Evolutionary conservation across 1,139 yeast genomes (phyloP).

Genomic region (Meyerozyma smithsonii): DNA sequence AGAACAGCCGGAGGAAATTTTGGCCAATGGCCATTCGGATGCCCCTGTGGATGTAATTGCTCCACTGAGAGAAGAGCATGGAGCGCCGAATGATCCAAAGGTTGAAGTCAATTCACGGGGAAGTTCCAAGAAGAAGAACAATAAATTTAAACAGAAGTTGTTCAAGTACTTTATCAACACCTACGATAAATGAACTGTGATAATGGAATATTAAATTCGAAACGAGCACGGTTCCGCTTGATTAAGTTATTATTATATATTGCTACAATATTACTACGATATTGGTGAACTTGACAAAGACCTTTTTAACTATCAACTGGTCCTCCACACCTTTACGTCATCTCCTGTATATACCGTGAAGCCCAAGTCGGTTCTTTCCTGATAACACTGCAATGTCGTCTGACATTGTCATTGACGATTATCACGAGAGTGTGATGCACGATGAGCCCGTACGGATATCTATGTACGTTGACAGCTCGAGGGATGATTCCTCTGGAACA

Average conservation of each 20-base stretch:
- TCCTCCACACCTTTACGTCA: neutral
- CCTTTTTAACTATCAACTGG: too few relatives aligned
- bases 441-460: neutral
- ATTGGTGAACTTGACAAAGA: too few relatives aligned
- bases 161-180: slow-evolving; percentile 11
- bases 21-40: neutral
- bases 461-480: slow-evolving; percentile 1
- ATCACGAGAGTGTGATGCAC: neutral
- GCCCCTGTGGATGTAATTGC: too few relatives aligned
- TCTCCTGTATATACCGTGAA: neutral
- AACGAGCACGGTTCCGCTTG: neutral
- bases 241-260: neutral
- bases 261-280: too few relatives aligned
- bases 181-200: slow-evolving; percentile 5
- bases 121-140: slow-evolving; percentile 5
- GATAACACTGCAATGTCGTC: neutral
- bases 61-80: too few relatives aligned
- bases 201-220: too few relatives aligned
- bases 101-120: neutral
- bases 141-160: slow-evolving; percentile 10
- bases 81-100: neutral
- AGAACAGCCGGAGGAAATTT: neutral
- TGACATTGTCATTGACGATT: neutral
- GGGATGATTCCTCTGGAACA: neutral
- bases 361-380: neutral